Evolutionary conservation across 1,284 basidiomycete species (phyloP).

Genomic region (Leccinum cinnamomeum): DNA sequence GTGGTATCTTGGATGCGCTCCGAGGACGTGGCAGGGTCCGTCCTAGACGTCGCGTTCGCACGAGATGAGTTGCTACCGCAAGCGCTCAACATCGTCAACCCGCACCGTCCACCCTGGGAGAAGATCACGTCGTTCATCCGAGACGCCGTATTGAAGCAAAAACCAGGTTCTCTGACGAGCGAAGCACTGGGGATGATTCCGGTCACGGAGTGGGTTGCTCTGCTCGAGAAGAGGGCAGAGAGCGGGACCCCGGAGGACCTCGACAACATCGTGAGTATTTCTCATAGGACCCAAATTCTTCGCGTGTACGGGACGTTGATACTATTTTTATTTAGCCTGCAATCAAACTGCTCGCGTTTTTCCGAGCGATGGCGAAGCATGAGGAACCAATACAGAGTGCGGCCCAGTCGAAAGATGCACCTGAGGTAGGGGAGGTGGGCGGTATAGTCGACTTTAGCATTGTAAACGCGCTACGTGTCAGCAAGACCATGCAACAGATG

Average conservation of each 20-base stretch:
- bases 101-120: slow-evolving; percentile 16
- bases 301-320: background rate
- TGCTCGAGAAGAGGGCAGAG: slow-evolving; percentile 18
- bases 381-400: background rate
- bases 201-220: slow-evolving; percentile 20
- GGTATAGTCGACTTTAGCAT: slow-evolving; percentile 13
- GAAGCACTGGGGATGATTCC: slow-evolving; percentile 13
- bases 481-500: slow-evolving; percentile 17
- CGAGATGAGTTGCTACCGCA: background rate
- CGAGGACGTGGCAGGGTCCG: slow-evolving; percentile 19
- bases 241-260: slow-evolving; percentile 9
- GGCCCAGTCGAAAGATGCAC: background rate
- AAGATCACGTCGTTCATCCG: slow-evolving; percentile 18
- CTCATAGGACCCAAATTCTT: background rate
- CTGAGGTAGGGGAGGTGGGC: slow-evolving; percentile 9
- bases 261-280: slow-evolving; percentile 16
- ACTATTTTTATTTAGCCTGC: slow-evolving; percentile 20
- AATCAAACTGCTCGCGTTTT: slow-evolving; percentile 27
- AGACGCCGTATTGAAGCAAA: slow-evolving; percentile 10
- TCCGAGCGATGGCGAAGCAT: slow-evolving; percentile 8
- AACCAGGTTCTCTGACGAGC: background rate
- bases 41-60: slow-evolving; percentile 27
- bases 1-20: slow-evolving; percentile 27
- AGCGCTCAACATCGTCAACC: slow-evolving; percentile 26
- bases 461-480: slow-evolving; percentile 7